Evolutionary conservation across 2,329 filamentous ascomycete genomes (phyloP).

Genomic region (Fusarium luffae): DNA sequence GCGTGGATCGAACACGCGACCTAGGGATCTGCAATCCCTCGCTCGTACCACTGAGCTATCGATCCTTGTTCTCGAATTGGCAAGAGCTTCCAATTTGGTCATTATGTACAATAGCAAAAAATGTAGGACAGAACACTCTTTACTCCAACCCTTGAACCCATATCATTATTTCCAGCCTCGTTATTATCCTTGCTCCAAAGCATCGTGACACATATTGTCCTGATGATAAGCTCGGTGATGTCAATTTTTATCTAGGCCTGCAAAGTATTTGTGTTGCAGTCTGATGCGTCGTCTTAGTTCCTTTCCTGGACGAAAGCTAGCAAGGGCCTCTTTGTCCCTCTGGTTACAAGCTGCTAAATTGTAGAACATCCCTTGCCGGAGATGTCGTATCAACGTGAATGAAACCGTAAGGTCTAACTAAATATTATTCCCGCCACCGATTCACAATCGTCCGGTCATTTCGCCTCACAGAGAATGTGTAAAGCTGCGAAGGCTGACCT

Average conservation of each 20-base stretch:
- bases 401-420: neutral
- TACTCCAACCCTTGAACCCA: neutral
- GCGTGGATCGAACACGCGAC: constrained; percentile 43
- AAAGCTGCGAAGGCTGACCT: neutral
- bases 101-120: neutral
- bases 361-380: neutral
- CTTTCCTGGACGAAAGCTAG: neutral
- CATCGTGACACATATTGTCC: neutral
- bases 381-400: neutral
- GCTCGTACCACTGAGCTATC: constrained; percentile 43
- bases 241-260: neutral
- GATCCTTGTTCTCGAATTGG: constrained; percentile 24
- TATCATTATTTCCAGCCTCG: constrained; percentile 25
- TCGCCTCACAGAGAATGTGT: neutral
- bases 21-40: constrained; percentile 44
- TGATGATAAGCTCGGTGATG: neutral
- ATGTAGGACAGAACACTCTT: neutral
- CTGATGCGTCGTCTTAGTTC: neutral
- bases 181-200: constrained; percentile 4
- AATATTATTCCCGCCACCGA: constrained; percentile 13
- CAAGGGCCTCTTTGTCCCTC: neutral
- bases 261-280: neutral
- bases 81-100: rapidly evolving
- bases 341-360: neutral
- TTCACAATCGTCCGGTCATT: constrained; percentile 21